Evolutionary conservation across 371 early-diverging fungal genomes (phyloP).

Genomic region (Actinomortierella ambigua): DNA sequence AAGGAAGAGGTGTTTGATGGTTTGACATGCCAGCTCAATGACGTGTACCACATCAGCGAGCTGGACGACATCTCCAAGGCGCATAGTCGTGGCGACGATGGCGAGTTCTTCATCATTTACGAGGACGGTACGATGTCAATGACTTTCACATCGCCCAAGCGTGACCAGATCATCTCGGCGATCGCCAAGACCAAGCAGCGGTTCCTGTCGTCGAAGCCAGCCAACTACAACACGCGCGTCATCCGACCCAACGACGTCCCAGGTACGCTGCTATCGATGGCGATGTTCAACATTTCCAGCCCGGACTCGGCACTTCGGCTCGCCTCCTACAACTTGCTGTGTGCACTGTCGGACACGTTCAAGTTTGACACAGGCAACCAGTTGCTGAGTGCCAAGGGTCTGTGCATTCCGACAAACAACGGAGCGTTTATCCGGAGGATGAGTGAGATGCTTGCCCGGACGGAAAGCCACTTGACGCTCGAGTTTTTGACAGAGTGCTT

Average conservation of each 20-base stretch:
- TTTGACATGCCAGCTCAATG: constrained; percentile 77
- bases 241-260: constrained; percentile 93
- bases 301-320: constrained; percentile 81
- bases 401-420: constrained; percentile 92
- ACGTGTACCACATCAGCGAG: constrained; percentile 86
- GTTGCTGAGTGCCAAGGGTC: constrained; percentile 78
- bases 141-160: constrained; percentile 76
- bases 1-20: constrained; percentile 75
- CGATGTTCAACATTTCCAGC: constrained; percentile 85
- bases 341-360: constrained; percentile 83
- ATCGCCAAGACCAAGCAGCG: constrained; percentile 77
- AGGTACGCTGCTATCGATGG: constrained; percentile 91
- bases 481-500: constrained; percentile 90
- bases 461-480: constrained; percentile 80
- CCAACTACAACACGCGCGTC: constrained; percentile 67
- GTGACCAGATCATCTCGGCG: constrained; percentile 76
- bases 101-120: constrained; percentile 81
- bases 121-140: constrained; percentile 72
- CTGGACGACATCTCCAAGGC: constrained; percentile 76
- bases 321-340: constrained; percentile 88
- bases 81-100: constrained; percentile 62
- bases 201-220: constrained; percentile 70
- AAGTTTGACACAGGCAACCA: constrained; percentile 85
- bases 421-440: constrained; percentile 80
- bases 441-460: constrained; percentile 79